Evolutionary conservation across 495 filamentous ascomycete species (phyloP), one percentile per base, ranked within the genome.

Genomic region (Penicillium parvum): DNA sequence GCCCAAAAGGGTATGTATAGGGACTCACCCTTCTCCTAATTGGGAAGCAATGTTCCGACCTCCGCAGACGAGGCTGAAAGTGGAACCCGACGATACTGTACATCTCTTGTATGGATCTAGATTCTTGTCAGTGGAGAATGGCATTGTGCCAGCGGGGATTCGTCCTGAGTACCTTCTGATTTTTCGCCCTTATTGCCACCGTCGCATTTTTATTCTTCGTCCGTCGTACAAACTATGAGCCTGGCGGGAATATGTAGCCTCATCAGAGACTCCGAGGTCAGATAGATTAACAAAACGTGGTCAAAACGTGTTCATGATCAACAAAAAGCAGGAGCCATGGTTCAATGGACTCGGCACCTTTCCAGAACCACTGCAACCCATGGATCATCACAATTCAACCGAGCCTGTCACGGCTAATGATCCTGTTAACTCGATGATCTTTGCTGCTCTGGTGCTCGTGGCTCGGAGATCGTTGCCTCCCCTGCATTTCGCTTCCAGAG

Each of bases 371-470:
- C 30, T 43, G 30, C 32, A 22, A 43, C 43, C 34, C 23, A 38
- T 33, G 26, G 7, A 37, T 7, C 15, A 5, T 20, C 27, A 5
- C 12, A 28, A 15, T 19, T 40, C 37, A 10, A 40, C 14, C n/a
- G 20, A 15, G 26, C 10, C 45, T 44, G 21, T 22, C 28, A 52
- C 35, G 49, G 49, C 35, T 47, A 53, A 23, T 53, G 50, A 53
- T 53, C 40, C 45, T 49, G 19, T 21, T 26, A 3, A 5, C 20
- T 14, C 25, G 50, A 29, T 10, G 45, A 53, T 49, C 45, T 15
- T 11, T 29, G 21, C 40, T 32, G 25, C 12, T 32, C 10, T 2
- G 23, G 11, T 8, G 9, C 15, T 16, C 19, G 42, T 21, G 18
- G 18, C 11, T 18, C 14, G 27, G 27, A 30, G 25, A 49, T 49